Percentiles rank a stretch among this genome's conserved stretches.
These are phyloP conservation scores for Kwoniella sp. DNA, from an alignment of 768 basidiomycete genomes.

Conservation along the genomic window DNA sequence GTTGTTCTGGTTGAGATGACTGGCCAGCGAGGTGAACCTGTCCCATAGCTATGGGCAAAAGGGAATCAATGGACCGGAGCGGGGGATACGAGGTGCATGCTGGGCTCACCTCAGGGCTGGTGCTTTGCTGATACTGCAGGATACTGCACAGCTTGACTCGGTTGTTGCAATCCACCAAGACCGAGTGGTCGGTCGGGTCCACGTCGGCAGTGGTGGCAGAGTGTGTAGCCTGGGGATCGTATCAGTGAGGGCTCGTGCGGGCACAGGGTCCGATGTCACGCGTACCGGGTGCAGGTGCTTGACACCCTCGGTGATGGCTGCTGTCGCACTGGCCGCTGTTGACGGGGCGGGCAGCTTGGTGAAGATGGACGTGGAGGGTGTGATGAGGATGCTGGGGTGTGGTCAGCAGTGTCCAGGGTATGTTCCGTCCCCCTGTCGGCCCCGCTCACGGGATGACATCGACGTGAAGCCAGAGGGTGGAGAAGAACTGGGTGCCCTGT, in stretches of 20 bases:
- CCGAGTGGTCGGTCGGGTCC: conserved; percentile 57
- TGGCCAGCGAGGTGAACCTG: conserved; percentile 71
- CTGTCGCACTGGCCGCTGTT: conserved; percentile 36
- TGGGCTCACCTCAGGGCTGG: conserved; percentile 55
- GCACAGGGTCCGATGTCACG: neutral
- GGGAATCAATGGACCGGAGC: neutral
- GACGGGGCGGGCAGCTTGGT: conserved; percentile 42
- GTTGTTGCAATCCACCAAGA: conserved; percentile 78
- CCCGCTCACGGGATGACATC: conserved; percentile 45
- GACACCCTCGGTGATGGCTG: conserved; percentile 37
- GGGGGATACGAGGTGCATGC: neutral
- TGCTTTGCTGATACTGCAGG: conserved; percentile 69
- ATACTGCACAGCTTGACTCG: conserved; percentile 77
- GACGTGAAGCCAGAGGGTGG: conserved; percentile 39
- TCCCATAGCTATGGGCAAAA: conserved; percentile 58
- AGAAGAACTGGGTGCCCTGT: conserved; percentile 26
- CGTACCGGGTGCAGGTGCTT: conserved; percentile 44
- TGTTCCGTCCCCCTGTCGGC: no score
- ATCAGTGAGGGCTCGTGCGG: neutral
- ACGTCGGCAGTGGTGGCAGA: conserved; percentile 38
- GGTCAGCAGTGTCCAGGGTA: no score
- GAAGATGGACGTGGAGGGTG: conserved; percentile 43
- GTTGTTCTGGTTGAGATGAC: conserved; percentile 78
- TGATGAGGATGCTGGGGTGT: conserved; percentile 41
- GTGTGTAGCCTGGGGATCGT: conserved; percentile 33